Evolutionary conservation across 768 basidiomycete genomes (phyloP), one percentile per base, ranked within the genome.

Genomic region (Amanita pseudoporphyria): DNA sequence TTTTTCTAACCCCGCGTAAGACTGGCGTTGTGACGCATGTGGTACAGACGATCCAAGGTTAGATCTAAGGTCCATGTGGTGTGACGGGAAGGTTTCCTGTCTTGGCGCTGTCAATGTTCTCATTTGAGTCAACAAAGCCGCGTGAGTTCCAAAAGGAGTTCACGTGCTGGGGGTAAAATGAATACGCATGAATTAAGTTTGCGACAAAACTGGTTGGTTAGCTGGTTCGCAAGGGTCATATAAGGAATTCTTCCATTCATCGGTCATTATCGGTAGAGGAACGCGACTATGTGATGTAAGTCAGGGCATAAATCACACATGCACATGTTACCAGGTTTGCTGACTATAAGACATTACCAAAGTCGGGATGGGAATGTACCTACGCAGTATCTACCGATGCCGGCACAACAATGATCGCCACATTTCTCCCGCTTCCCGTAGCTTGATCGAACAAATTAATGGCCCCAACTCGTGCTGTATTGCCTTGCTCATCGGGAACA

Each of bases 391-490:
- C 16, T 6, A 42, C 22, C n/a, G 39, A 39, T 58, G 50, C 52
- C 52, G 74, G 70, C 31, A 64, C 65, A 45, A 83, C 64, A 30
- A 80, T 76, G 44, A 87, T 67, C 6, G 77, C 84, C 49, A 84
- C 67, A 61, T 87, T 88, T 57, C 86, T 66, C 41, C 79, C 84
- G 60, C 86, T 88, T 38, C 83, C 85, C 2, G 73, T 74, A 4
- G 69, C 67, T 61, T 87, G 86, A 57, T 87, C 81, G 52, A 89
- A 88, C 36, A 89, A 58, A 60, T 84, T 87, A 2, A 86, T 68
- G 18, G 77, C 56, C 26, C 72, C 67, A 16, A 77, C 70, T 2
- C 55, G 33, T 52, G 51, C 31, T 5, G 32, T 26, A 52, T n/a
- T 19, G 30, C 44, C 32, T 50, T 43, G 48, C 48, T 42, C 45